Conservation (phyloP, 768 basidiomycete species). For the Tulasnella sp. region DNA sequence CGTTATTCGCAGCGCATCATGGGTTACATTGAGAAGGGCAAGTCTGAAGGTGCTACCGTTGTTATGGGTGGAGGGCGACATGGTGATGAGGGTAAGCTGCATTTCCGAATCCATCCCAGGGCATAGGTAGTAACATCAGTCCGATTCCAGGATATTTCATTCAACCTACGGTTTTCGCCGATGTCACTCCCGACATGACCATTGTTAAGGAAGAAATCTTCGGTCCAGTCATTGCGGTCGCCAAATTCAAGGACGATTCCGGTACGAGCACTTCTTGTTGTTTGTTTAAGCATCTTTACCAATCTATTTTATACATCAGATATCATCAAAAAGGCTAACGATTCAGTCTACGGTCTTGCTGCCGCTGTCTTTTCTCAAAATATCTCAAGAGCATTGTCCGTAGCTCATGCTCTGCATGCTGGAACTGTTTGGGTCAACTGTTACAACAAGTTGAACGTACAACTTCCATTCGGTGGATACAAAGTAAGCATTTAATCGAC, state of each 20-base stretch:
- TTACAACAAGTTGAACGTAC: constrained; percentile 32
- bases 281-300: neutral
- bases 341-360: constrained; percentile 76
- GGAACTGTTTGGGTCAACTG: constrained; percentile 27
- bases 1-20: constrained; percentile 44
- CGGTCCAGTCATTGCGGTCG: constrained; percentile 52
- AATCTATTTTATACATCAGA: too few relatives aligned
- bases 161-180: constrained; percentile 61
- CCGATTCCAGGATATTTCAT: constrained; percentile 1
- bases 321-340: constrained; percentile 48
- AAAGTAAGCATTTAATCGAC: too few relatives aligned
- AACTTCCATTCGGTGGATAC: constrained; percentile 73
- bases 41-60: constrained; percentile 53
- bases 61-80: constrained; percentile 48
- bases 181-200: constrained; percentile 54
- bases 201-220: constrained; percentile 69
- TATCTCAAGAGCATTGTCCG: constrained; percentile 28
- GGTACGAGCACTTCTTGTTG: constrained; percentile 18
- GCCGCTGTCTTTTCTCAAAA: constrained; percentile 69
- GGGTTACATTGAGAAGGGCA: constrained; percentile 65
- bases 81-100: constrained; percentile 45
- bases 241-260: constrained; percentile 57
- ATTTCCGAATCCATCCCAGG: constrained; percentile 44
- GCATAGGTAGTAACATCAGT: constrained; percentile 9
- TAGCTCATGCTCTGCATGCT: constrained; percentile 29